These are phyloP conservation scores for Xylaria grammica DNA, from an alignment of 495 filamentous ascomycete species.

Conservation along the genomic window DNA sequence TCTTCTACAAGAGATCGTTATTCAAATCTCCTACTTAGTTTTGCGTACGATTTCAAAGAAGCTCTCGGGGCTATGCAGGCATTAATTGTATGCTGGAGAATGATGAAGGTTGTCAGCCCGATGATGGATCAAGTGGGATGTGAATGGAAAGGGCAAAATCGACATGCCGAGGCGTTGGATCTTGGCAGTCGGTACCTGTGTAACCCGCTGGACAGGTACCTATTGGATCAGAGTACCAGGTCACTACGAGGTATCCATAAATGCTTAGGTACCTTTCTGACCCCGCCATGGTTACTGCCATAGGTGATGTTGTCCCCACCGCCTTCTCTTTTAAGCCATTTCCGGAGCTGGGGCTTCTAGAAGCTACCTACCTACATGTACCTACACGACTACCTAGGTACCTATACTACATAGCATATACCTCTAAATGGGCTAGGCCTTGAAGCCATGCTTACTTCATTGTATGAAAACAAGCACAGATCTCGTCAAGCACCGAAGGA, in stretches of 20 bases:
- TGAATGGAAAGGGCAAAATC: slow-evolving; percentile 3
- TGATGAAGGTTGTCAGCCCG: neutral
- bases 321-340: neutral
- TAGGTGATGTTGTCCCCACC: too few relatives aligned
- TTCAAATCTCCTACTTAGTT: neutral
- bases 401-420: too few relatives aligned
- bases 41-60: neutral
- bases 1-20: neutral
- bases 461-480: too few relatives aligned
- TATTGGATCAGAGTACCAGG: too few relatives aligned
- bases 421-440: too few relatives aligned
- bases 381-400: too few relatives aligned
- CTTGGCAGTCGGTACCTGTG: slow-evolving; percentile 10
- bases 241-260: neutral
- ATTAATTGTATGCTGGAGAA: neutral
- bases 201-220: neutral
- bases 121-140: slow-evolving; percentile 7
- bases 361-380: too few relatives aligned
- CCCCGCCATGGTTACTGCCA: too few relatives aligned
- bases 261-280: neutral
- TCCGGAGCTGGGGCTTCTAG: neutral
- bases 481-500: too few relatives aligned
- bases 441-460: too few relatives aligned
- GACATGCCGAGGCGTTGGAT: slow-evolving; percentile 15
- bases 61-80: neutral